Evolutionary conservation across 2,329 filamentous ascomycete species (phyloP), one percentile per base, ranked within the genome.

Genomic region (Pestalotiopsis sp.): DNA sequence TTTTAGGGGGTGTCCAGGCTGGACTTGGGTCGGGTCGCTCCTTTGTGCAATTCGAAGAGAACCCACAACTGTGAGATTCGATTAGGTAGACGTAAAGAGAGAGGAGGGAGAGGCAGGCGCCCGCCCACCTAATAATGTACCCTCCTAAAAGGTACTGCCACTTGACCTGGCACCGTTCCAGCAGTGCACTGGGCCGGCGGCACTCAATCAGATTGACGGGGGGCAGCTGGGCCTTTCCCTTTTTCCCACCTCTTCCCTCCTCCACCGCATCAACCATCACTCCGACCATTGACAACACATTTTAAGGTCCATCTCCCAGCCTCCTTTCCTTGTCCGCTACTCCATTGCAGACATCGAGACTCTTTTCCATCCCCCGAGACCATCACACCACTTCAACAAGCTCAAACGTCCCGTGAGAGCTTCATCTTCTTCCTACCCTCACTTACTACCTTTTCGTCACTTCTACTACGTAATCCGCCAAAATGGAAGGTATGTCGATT

Each of bases 401-500:
- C 76, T 74, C 75, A 74, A 75, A 79, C 80, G 78, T 78, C 75
- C 31, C 31, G 31, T 36, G 74, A 73, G 76, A 78, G 77, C 76
- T 76, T 71, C 71, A 75, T 73, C 73, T 72, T 71, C 70, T 70
- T 75, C 73, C 73, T 72, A 73, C 73, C 14, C 76, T 69, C 70
- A 56, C 69, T 69, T 71, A 69, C 67, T 49, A 71, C 73, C 69
- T 73, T 72, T 73, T 77, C 75, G 70, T 75, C 78, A 78, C 74
- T 69, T 70, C 73, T 73, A 68, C 78, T 78, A 80, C 78, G 73
- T 80, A 83, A 86, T 82, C 83, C 80, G 80, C 81, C 84, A 84
- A 81, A 80, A 89, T 89, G 86, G 86, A 91, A 86, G 89, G 89
- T 91, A 89, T 84, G 87, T 82, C 80, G 74, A 73, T 75, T 76